Base-by-base conservation (phyloP, 2,329 filamentous ascomycete species). In the Clonostachys byssicola region DNA sequence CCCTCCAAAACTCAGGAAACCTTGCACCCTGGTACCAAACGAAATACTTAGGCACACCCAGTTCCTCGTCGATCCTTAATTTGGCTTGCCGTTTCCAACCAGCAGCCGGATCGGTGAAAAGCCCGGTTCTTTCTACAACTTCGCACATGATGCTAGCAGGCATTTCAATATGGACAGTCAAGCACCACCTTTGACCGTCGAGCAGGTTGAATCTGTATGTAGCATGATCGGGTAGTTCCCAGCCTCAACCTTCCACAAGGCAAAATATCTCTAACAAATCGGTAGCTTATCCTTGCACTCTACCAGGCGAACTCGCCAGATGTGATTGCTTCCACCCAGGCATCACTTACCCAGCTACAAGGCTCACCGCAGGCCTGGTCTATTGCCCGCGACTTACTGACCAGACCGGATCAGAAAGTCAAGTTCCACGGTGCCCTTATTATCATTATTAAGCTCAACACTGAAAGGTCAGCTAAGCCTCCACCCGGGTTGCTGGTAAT, bases 361-460 rank as follows among this genome's bases (percentile, higher is more conserved):
- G 83, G 83, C 55, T 88, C 89, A 3, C 75, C 85, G 3, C 77
- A 89, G 58, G 92, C 91, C 47, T 99, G 94, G 94, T 78, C 87
- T 47, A 77, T 96, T 42, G 91, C 90, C 17, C 85, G 92, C 59
- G 81, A 82, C 45, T 74, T 97, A 13, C 72, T 96, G 12, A 73
- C 73, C 44, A 83, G 81, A 51, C 71, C 79, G 18, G 83, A 89
- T 54, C 80, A 87, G 51, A 86, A 92, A 57, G 82, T 94, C 55
- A 86, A 88, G 53, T 97, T 97, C 68, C 96, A 95, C 62, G 94
- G 90, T 13, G 92, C 92, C 33, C 76, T 96, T 49, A 97, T 92
- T 0, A 86, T 96, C 54, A 95, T 90, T 44, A 83, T 97, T 57
- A 99, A 97, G 69, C 81, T 97, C 49, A 96, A 97, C 62, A 86